Percentiles rank a stretch among this genome's conserved stretches.
Evolutionary conservation across 2,329 filamentous ascomycete species (phyloP).

Genomic region (Endocalyx cinctus): DNA sequence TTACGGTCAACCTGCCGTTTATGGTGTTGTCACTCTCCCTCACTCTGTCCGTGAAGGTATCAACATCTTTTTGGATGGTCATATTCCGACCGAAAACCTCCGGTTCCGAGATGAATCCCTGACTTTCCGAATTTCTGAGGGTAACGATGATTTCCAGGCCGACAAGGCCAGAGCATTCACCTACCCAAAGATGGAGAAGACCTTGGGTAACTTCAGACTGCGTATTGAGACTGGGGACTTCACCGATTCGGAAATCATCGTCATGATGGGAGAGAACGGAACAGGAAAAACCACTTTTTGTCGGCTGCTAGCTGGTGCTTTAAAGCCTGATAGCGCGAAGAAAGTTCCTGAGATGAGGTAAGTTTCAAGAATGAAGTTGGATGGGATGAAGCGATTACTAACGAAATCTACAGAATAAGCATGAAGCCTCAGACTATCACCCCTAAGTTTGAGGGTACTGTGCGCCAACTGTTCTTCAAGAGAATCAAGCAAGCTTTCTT

Average conservation of each 20-base stretch:
- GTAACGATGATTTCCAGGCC: slow-evolving; percentile 78
- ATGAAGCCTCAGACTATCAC: slow-evolving; percentile 99
- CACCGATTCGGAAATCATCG: slow-evolving; percentile 96
- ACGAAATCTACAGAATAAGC: too few relatives aligned
- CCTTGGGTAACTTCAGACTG: slow-evolving; percentile 81
- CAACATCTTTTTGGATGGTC: slow-evolving; percentile 98
- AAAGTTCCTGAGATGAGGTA: slow-evolving; percentile 87
- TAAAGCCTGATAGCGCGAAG: slow-evolving; percentile 79
- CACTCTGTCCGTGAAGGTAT: slow-evolving; percentile 97
- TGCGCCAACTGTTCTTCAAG: slow-evolving; percentile 98
- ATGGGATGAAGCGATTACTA: too few relatives aligned
- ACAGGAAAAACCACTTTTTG: slow-evolving; percentile 99
- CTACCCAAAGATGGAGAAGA: slow-evolving; percentile 92
- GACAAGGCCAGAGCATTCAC: slow-evolving; percentile 81
- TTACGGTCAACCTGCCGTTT: slow-evolving; percentile 91
- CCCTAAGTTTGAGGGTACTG: slow-evolving; percentile 94
- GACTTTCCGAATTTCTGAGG: slow-evolving; percentile 90
- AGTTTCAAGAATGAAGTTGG: too few relatives aligned
- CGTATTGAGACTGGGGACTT: slow-evolving; percentile 78
- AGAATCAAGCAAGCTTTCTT: slow-evolving; percentile 97
- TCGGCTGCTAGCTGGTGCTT: slow-evolving; percentile 85
- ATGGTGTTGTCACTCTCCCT: slow-evolving; percentile 95
- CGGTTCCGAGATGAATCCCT: slow-evolving; percentile 96
- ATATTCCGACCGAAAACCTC: slow-evolving; percentile 97
- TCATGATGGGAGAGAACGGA: slow-evolving; percentile 99